Conservation (phyloP, 495 filamentous ascomycete genomes). For the Stereocaulon alpinum region DNA sequence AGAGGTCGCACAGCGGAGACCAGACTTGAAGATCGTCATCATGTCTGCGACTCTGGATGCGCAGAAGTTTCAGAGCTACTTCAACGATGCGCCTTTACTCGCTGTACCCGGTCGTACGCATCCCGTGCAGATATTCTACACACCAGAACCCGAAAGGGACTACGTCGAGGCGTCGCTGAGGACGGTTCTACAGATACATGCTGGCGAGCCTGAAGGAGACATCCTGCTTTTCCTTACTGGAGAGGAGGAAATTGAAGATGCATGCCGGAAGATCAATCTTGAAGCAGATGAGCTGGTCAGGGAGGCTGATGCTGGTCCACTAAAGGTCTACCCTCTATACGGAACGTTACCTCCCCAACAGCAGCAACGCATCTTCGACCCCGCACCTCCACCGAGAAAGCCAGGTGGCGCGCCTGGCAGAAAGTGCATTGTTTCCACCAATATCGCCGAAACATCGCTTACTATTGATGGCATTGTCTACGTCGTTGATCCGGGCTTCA, state of each 20-base stretch:
- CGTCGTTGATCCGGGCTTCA: slow-evolving; percentile 96
- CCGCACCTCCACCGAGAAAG: slow-evolving; percentile 60
- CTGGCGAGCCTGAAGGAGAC: slow-evolving; percentile 83
- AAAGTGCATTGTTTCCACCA: slow-evolving; percentile 94
- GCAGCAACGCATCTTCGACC: slow-evolving; percentile 92
- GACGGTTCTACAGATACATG: slow-evolving; percentile 94
- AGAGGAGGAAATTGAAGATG: slow-evolving; percentile 98
- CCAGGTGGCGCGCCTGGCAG: slow-evolving; percentile 76
- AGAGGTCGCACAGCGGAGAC: slow-evolving; percentile 63
- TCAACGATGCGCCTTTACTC: slow-evolving; percentile 84
- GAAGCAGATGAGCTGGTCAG: slow-evolving; percentile 85
- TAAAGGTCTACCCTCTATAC: slow-evolving; percentile 89
- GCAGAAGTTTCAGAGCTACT: slow-evolving; percentile 97
- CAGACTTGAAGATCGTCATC: slow-evolving; percentile 92
- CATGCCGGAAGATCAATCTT: slow-evolving; percentile 76
- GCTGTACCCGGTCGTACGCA: slow-evolving; percentile 93
- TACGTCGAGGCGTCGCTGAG: slow-evolving; percentile 92
- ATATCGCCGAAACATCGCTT: slow-evolving; percentile 94
- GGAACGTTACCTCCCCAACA: slow-evolving; percentile 83
- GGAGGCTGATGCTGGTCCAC: slow-evolving; percentile 80
- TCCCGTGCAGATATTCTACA: slow-evolving; percentile 98
- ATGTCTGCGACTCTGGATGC: slow-evolving; percentile 98
- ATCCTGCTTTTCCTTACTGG: slow-evolving; percentile 94
- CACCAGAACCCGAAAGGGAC: slow-evolving; percentile 88
- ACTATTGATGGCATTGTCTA: slow-evolving; percentile 99